Evolutionary conservation across 768 basidiomycete species (phyloP).

Genomic region (Pleurotus tuber-regium): DNA sequence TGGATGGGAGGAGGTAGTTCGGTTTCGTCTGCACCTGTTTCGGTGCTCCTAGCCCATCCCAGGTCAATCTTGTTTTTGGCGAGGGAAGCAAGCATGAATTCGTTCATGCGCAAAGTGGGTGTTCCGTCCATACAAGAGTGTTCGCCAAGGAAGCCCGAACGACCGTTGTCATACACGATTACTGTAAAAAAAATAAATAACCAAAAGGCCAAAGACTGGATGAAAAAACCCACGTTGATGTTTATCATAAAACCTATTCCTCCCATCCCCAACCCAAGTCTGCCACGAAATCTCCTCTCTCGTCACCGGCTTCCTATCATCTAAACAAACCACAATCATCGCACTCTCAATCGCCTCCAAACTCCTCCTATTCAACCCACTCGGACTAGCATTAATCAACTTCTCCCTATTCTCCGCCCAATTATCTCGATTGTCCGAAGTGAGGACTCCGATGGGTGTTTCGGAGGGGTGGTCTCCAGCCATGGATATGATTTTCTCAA

Average conservation of each 20-base stretch:
- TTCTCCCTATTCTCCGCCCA: conserved; percentile 79
- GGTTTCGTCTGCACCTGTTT: conserved; percentile 25
- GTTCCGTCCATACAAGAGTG: conserved; percentile 94
- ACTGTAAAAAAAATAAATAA: conserved; percentile 42
- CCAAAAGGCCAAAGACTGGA: background rate
- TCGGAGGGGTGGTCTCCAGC: conserved; percentile 45
- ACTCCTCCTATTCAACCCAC: conserved; percentile 55
- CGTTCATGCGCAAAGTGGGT: conserved; percentile 92
- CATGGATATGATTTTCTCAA: conserved; percentile 62
- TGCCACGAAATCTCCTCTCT: conserved; percentile 80
- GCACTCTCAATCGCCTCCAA: conserved; percentile 86
- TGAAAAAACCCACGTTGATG: conserved; percentile 71
- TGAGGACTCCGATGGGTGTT: conserved; percentile 75
- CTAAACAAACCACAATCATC: conserved; percentile 83
- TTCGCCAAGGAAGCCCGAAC: conserved; percentile 89
- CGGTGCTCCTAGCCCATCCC: conserved; percentile 43
- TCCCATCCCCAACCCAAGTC: conserved; percentile 87
- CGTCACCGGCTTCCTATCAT: conserved; percentile 78
- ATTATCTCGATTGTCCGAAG: conserved; percentile 82
- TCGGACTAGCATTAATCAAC: conserved; percentile 58
- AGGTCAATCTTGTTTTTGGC: conserved; percentile 74
- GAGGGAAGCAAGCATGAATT: conserved; percentile 82
- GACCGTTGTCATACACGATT: conserved; percentile 92
- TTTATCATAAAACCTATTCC: conserved; percentile 95
- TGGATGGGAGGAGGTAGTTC: conserved; percentile 60